Evolutionary conservation across 1,139 yeast species (phyloP), one percentile per base, ranked within the genome.

Genomic region (Hansenula anomala): DNA sequence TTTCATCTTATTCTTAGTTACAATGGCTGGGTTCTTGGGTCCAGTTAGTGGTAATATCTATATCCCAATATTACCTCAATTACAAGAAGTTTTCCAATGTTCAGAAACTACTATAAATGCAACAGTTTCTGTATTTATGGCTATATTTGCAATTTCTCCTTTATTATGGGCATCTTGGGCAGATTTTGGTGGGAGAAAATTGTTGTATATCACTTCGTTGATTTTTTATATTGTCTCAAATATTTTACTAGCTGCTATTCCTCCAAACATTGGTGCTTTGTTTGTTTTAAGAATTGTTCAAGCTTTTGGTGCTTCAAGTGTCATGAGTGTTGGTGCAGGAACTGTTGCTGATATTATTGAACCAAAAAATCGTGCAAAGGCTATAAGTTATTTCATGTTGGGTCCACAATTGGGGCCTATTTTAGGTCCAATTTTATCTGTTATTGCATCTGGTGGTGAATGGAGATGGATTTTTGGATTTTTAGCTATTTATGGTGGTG

Each of bases 391-490:
- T 41, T 75, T 74, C 42, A 75, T 77, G 79, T 49, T 75, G 52
- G 83, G 83, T 0, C 82, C 82, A 0, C 80, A 75, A 45, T 48
- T 75, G 43, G 83, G 82, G 0, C 82, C 83, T 1, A 63, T 76
- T 3, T 35, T 76, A 13, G 83, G 81, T 0, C 82, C 81, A 0
- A 57, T 75, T 10, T 50, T 75, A 2, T 46, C 52, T 30, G 23
- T 43, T 1, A 56, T 63, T 43, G 51, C 69, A 2, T 60, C 66
- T 0, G 48, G 59, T 31, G 60, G 60, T 3, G 34, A 63, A 6
- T 75, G 80, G 80, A 66, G 80, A 52, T 75, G 80, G 80, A 58
- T 71, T 11, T 78, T 78, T 63, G 80, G 78, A 1, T 66, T 75
- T 38, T 58, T 74, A 16, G 67, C 75, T 1, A 65, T 75, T 2